A percentile compares a stretch with the other conserved stretches of the same genome.
Conservation (phyloP, 352 stramenopile species). For the Phytopythium boreale region DNA sequence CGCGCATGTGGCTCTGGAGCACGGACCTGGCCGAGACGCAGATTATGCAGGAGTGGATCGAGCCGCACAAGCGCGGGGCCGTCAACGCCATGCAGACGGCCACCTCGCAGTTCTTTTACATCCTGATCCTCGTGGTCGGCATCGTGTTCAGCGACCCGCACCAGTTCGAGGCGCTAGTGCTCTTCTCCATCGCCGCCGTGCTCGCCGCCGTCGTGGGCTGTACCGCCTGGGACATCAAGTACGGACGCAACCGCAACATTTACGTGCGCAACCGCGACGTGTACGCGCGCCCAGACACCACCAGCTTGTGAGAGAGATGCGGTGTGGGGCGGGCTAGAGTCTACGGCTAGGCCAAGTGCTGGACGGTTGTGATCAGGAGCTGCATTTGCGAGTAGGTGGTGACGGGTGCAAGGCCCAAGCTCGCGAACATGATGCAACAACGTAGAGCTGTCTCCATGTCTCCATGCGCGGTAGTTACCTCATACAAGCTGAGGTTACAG, state of each 20-base stretch:
- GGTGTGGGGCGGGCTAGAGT: no score
- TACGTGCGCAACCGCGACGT: conserved; percentile 29
- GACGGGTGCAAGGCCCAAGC: background rate
- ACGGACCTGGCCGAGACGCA: conserved; percentile 60
- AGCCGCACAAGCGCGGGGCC: conserved; percentile 32
- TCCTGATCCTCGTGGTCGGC: conserved; percentile 47
- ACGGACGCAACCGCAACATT: conserved; percentile 34
- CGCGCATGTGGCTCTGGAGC: conserved; percentile 52
- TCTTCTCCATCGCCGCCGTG: conserved; percentile 36
- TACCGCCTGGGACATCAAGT: conserved; percentile 47
- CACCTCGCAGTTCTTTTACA: conserved; percentile 64
- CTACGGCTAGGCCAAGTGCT: no score
- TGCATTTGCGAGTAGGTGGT: background rate
- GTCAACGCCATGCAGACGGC: conserved; percentile 72
- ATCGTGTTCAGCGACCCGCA: conserved; percentile 25
- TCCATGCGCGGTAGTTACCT: no score
- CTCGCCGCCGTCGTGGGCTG: conserved; percentile 43
- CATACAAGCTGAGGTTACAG: no score
- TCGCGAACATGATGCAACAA: background rate
- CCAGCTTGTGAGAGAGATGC: background rate
- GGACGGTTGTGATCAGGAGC: no score
- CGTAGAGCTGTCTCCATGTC: no score
- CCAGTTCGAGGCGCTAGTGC: conserved; percentile 53
- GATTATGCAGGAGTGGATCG: conserved; percentile 73
- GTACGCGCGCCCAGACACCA: background rate